phyloP scores from a whole-genome alignment of 1,284 basidiomycete genomes.

The Malassezia psittaci region DNA sequence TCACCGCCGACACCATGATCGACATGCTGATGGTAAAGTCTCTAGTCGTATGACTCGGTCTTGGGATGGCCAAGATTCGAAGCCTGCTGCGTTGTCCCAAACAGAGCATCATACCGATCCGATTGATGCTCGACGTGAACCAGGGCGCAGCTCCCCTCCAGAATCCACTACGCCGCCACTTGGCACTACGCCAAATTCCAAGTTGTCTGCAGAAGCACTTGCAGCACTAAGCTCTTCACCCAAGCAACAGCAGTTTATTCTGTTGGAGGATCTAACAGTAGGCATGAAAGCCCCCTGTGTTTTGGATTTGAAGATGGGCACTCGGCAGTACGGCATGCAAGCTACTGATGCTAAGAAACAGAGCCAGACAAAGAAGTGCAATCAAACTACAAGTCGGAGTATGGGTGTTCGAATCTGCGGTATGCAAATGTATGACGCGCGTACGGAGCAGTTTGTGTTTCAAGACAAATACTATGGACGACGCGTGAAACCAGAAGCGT shows the following conservation, averaged over 20 bases:
- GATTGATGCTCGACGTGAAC: too few relatives aligned
- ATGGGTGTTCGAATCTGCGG: conserved; percentile 90
- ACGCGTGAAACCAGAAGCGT: conserved; percentile 73
- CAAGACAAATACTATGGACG: conserved; percentile 97
- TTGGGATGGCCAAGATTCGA: conserved; percentile 15
- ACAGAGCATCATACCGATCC: too few relatives aligned
- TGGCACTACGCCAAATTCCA: background rate
- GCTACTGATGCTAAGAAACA: conserved; percentile 85
- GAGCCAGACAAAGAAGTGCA: conserved; percentile 96
- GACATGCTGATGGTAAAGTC: background rate
- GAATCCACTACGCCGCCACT: too few relatives aligned
- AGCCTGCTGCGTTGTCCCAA: background rate
- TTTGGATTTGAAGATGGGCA: conserved; percentile 97
- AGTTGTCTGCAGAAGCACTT: background rate
- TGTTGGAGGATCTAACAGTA: conserved; percentile 97
- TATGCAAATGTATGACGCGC: conserved; percentile 69
- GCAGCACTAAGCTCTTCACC: background rate
- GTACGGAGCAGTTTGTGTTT: conserved; percentile 64
- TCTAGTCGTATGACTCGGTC: conserved; percentile 27
- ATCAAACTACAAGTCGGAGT: conserved; percentile 80
- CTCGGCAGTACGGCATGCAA: conserved; percentile 92
- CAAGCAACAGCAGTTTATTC: conserved; percentile 82
- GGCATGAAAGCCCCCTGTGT: conserved; percentile 88
- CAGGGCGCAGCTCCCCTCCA: too few relatives aligned
- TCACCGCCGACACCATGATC: conserved; percentile 25